Conservation (phyloP, 331 rosid species). For the Telfairia occidentalis region DNA sequence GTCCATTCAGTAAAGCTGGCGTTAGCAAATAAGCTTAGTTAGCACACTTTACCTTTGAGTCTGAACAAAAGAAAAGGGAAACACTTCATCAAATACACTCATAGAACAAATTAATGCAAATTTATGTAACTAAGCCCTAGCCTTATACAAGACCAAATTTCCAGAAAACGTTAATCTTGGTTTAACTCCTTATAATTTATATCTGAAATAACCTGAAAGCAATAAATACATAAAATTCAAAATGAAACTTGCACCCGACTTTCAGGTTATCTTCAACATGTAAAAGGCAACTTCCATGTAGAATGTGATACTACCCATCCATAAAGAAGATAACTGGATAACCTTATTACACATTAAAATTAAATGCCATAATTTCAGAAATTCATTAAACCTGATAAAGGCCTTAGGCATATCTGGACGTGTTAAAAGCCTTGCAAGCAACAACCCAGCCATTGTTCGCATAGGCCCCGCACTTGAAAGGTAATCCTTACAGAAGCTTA, state of each 20-base stretch:
- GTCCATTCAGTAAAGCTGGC: conserved; percentile 88
- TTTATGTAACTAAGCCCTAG: not conserved
- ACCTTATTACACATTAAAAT: not conserved
- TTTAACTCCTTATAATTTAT: not conserved
- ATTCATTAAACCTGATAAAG: conserved; percentile 39
- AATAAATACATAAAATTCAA: not conserved
- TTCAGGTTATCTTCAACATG: not conserved
- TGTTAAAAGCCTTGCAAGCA: conserved; percentile 75
- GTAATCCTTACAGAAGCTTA: conserved; percentile 76
- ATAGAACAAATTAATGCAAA: not conserved
- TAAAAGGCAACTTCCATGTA: not conserved
- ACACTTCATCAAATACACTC: not conserved
- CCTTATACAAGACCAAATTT: not conserved
- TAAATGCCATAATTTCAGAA: not conserved
- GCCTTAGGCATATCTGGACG: conserved; percentile 95
- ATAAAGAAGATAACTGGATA: not conserved
- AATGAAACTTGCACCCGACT: not conserved
- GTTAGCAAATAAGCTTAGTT: conserved; percentile 3
- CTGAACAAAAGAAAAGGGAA: not conserved
- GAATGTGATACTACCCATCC: not conserved
- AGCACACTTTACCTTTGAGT: not conserved
- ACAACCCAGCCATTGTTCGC: conserved; percentile 79
- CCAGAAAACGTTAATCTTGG: not conserved
- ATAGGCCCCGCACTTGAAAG: conserved; percentile 78
- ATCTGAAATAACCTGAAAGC: not conserved